Conservation (phyloP, 805 yeast genomes). For the Torulaspora maleeae region DNA sequence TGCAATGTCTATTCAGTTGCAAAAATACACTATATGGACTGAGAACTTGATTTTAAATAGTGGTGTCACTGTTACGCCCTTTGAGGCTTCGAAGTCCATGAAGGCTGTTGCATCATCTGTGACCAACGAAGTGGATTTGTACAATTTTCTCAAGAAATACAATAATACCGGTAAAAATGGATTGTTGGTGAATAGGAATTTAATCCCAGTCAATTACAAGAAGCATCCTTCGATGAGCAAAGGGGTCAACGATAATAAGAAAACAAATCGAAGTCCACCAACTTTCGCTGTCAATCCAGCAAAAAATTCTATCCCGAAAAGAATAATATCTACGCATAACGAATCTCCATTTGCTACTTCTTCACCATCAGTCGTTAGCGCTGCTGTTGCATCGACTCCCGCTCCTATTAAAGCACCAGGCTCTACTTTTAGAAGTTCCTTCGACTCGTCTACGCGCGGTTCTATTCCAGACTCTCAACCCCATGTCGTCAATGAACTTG, state of each 20-base stretch:
- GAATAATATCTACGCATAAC: conserved; percentile 34
- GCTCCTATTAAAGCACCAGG: conserved; percentile 10
- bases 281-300: conserved; percentile 31
- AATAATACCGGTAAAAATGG: conserved; percentile 35
- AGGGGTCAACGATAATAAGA: conserved; percentile 25
- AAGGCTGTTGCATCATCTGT: conserved; percentile 68
- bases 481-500: conserved; percentile 2
- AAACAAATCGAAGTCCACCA: conserved; percentile 20
- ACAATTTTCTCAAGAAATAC: conserved; percentile 55
- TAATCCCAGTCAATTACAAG: conserved; percentile 65
- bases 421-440: conserved; percentile 1
- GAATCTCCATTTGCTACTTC: conserved; percentile 32
- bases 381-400: conserved; percentile 10
- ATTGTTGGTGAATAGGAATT: conserved; percentile 37
- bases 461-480: background rate
- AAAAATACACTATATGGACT: conserved; percentile 80
- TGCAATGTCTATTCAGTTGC: conserved; percentile 83
- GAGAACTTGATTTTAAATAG: conserved; percentile 80
- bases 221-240: conserved; percentile 60
- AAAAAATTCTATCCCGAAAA: conserved; percentile 32
- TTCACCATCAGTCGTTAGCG: conserved; percentile 7
- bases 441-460: conserved; percentile 10
- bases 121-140: conserved; percentile 79
- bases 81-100: conserved; percentile 59
- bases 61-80: conserved; percentile 78